phyloP scores from a whole-genome alignment of 192 early-diverging fungal genomes.

The Radiomyces spectabilis region DNA sequence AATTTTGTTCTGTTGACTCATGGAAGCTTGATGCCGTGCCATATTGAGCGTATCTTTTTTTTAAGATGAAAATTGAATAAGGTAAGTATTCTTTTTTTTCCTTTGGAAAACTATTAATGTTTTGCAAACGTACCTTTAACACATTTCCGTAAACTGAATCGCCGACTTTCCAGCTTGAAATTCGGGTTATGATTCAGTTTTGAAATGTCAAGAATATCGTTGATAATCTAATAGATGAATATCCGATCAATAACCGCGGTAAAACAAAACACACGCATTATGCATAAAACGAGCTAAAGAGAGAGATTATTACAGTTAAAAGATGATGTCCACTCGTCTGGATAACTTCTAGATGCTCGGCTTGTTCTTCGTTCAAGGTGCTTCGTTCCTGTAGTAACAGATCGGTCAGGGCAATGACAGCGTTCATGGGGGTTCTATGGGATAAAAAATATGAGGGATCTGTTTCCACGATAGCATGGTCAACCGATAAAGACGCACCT shows the following conservation, averaged over 20 bases:
- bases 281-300: neutral
- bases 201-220: slow-evolving; percentile 48
- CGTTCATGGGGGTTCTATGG: slow-evolving; percentile 48
- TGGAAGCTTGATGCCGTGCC: slow-evolving; percentile 31
- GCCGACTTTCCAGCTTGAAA: slow-evolving; percentile 39
- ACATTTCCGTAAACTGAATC: slow-evolving; percentile 43
- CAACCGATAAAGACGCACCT: slow-evolving; percentile 19
- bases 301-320: slow-evolving; percentile 33
- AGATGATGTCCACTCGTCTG: slow-evolving; percentile 49
- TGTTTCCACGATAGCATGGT: neutral
- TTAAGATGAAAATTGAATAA: neutral
- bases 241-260: too few species aligned
- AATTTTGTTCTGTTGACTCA: slow-evolving; percentile 21
- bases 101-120: neutral
- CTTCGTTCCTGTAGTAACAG: slow-evolving; percentile 37
- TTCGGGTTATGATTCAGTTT: slow-evolving; percentile 48
- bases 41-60: slow-evolving; percentile 29
- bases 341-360: slow-evolving; percentile 43
- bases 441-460: neutral
- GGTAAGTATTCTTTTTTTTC: neutral
- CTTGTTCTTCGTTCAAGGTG: slow-evolving; percentile 38
- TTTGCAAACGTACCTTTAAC: slow-evolving; percentile 39
- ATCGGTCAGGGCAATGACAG: slow-evolving; percentile 45
- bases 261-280: slow-evolving; percentile 8
- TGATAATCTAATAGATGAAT: slow-evolving; percentile 53